Conservation (phyloP, 768 basidiomycete species). For the Tylopilus balloui region DNA sequence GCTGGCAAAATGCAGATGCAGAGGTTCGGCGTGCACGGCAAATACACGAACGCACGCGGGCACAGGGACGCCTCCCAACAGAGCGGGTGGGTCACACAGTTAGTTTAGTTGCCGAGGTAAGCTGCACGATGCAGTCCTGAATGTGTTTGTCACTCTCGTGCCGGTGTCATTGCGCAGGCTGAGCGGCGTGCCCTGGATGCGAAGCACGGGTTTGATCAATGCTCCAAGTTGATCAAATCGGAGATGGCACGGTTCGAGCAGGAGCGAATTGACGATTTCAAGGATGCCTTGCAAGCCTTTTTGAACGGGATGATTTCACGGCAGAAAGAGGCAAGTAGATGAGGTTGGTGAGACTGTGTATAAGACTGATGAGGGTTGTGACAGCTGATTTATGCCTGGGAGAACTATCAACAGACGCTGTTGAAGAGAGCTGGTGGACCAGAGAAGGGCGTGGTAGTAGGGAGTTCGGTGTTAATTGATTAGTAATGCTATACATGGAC, state of each 20-base stretch:
- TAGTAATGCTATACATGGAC: neutral
- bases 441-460: neutral
- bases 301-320: constrained; percentile 81
- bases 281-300: constrained; percentile 74
- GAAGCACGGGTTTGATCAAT: constrained; percentile 85
- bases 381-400: constrained; percentile 76
- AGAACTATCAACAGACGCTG: constrained; percentile 71
- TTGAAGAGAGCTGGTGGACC: constrained; percentile 42
- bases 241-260: constrained; percentile 91
- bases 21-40: constrained; percentile 70
- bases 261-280: constrained; percentile 93
- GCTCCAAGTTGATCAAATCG: constrained; percentile 80
- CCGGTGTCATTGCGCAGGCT: constrained; percentile 43
- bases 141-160: neutral
- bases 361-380: neutral
- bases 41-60: constrained; percentile 75
- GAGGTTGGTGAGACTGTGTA: too few relatives aligned
- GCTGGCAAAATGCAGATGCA: constrained; percentile 77
- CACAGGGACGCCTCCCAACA: constrained; percentile 65
- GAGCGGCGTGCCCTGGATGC: constrained; percentile 81
- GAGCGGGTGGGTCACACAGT: constrained; percentile 74
- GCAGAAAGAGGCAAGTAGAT: constrained; percentile 66
- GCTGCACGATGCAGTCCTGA: constrained; percentile 16
- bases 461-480: neutral
- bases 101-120: constrained; percentile 74